Conservation (phyloP, 2,329 filamentous ascomycete genomes). For the Beauveria medogensis region DNA sequence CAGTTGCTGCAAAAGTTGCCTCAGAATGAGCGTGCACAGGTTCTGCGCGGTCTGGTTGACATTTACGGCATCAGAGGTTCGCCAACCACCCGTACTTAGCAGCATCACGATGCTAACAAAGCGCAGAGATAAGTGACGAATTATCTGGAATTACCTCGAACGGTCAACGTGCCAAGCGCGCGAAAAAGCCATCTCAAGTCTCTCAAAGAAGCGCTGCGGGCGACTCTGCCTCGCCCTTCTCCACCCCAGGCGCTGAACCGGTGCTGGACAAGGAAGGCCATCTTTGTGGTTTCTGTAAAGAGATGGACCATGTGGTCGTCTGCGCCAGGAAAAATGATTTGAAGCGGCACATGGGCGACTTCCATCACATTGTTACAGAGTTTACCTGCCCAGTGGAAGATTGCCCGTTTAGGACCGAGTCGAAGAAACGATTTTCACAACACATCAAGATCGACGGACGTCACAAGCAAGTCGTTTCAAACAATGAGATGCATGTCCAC, state of each 20-base stretch:
- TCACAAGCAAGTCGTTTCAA: not conserved
- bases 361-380: constrained; percentile 38
- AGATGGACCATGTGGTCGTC: constrained; percentile 33
- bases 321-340: constrained; percentile 40
- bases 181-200: not conserved
- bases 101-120: not conserved
- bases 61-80: not conserved
- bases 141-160: not conserved
- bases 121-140: not conserved
- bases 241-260: not conserved
- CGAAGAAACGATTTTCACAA: constrained; percentile 38
- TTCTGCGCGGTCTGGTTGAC: not conserved
- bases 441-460: constrained; percentile 32
- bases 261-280: not conserved
- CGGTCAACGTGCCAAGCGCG: not conserved
- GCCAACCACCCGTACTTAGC: not conserved
- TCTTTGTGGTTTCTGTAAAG: constrained; percentile 31
- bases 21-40: not conserved
- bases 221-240: not conserved
- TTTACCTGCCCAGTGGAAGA: constrained; percentile 37
- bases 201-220: not conserved
- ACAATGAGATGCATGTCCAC: constrained; percentile 21
- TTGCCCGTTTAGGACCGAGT: constrained; percentile 34
- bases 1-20: not conserved
- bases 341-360: constrained; percentile 41